Base-by-base conservation (phyloP, 164 flowering plant species). In the Hamamelis virginiana region DNA sequence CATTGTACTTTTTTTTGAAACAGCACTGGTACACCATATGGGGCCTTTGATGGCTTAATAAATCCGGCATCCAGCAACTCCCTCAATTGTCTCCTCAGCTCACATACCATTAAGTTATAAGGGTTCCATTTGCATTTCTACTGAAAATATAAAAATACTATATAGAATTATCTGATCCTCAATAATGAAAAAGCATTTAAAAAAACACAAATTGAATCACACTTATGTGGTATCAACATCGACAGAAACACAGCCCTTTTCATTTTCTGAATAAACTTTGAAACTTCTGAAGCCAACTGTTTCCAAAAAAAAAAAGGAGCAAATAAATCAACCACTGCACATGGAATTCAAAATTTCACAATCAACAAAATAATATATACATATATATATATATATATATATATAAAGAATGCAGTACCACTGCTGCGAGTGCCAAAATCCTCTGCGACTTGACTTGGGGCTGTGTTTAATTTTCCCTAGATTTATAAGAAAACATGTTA, bases 221-320 rank as follows among this genome's bases (percentile, higher is more conserved):
- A 65, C 80, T 69, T 71, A 80, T 84, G n/a, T 56, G 62, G 28
- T 46, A 33, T 48, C 64, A 10, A 59, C 45, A 48, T 28, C 72
- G 25, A 38, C 33, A 33, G 69, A 9, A 43, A 66, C 75, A 66
- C 66, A 28, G 9, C 33, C 69, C 21, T 64, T 76, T 51, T 71
- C 75, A 61, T 41, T 59, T 46, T 86, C 88, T 8, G 81, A 63
- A 75, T 74, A 84, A 8, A 87, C 57, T 75, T 83, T 85, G 51
- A 87, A 81, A 69, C 56, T 80, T 65, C 64, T 74, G 11, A 14
- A 51, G 10, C 68, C 72, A 56, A 47, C 87, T 83, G 74, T 62
- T 56, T 11, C 44, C 8, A 19, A 6, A 33, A 57, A n/a, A n/a
- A n/a, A n/a, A 63, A 67, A 67, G 18, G 9, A 19, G 13, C 23